Evolutionary conservation across 2,329 filamentous ascomycete genomes (phyloP).

Genomic region (Fusarium clavum): DNA sequence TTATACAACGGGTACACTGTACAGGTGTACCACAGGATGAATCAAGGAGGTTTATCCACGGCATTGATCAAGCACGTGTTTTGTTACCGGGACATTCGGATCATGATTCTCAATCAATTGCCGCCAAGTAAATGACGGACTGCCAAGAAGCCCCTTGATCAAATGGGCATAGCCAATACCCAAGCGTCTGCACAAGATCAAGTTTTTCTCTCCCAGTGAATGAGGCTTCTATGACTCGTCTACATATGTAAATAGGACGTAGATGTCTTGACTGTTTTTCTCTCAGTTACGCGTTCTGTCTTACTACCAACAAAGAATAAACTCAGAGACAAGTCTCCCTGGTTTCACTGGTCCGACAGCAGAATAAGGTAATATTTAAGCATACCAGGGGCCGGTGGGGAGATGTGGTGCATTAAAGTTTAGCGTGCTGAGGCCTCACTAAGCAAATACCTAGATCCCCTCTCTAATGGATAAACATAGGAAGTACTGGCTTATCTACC

Average conservation of each 20-base stretch:
- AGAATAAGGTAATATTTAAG: constrained; percentile 48
- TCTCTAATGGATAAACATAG: too few relatives aligned
- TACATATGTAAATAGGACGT: neutral
- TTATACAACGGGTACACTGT: neutral
- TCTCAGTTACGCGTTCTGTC: neutral
- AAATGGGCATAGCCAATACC: constrained; percentile 23
- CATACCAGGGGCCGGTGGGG: constrained; percentile 40
- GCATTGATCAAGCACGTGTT: neutral
- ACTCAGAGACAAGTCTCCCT: constrained; percentile 3
- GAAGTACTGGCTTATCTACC: neutral
- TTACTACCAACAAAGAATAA: neutral
- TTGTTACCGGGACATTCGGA: constrained; percentile 18
- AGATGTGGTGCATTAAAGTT: constrained; percentile 42
- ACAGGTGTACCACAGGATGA: neutral
- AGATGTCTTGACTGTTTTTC: too few relatives aligned
- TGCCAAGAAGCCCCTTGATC: constrained; percentile 36
- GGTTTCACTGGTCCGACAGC: constrained; percentile 31
- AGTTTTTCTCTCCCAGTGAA: neutral
- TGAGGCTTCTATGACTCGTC: neutral
- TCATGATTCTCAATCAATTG: constrained; percentile 6
- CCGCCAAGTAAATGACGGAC: constrained; percentile 29
- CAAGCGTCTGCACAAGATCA: constrained; percentile 3
- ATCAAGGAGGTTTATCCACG: neutral
- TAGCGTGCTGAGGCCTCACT: too few relatives aligned
- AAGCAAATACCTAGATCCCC: too few relatives aligned